phyloP scores from a whole-genome alignment of 192 early-diverging fungal genomes.

The Bifiguratus adelaidae region DNA sequence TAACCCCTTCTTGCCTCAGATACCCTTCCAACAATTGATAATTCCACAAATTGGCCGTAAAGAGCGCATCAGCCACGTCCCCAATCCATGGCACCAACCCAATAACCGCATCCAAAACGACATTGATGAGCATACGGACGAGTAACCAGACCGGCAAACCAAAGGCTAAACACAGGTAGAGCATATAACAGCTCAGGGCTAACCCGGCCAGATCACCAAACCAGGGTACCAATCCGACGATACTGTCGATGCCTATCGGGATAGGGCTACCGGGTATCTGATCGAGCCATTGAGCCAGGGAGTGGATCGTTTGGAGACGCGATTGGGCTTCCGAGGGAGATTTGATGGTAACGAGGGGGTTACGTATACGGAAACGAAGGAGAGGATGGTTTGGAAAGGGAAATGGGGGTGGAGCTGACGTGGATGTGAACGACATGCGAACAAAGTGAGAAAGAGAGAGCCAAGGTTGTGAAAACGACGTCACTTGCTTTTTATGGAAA shows the following conservation, averaged over 20 bases:
- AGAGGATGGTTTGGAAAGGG: not conserved
- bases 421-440: not conserved
- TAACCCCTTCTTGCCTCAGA: not conserved
- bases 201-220: not conserved
- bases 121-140: not conserved
- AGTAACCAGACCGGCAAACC: not conserved
- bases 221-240: not conserved
- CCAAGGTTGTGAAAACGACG: too few relatives aligned
- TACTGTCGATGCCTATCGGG: not conserved
- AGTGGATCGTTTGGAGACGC: not conserved
- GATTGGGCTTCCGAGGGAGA: not conserved
- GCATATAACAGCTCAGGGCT: not conserved
- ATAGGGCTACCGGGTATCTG: not conserved
- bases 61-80: not conserved
- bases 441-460: too few relatives aligned
- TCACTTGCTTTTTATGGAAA: too few relatives aligned
- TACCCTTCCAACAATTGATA: not conserved
- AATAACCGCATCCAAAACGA: not conserved
- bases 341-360: not conserved
- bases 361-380: not conserved
- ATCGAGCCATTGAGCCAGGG: not conserved
- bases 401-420: not conserved
- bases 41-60: not conserved
- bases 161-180: not conserved
- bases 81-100: not conserved